A percentile compares a stretch with the other conserved stretches of the same genome.
These are phyloP conservation scores for Elaeis oleifera DNA, from an alignment of 202 grass and related monocot species.

Conservation along the genomic window DNA sequence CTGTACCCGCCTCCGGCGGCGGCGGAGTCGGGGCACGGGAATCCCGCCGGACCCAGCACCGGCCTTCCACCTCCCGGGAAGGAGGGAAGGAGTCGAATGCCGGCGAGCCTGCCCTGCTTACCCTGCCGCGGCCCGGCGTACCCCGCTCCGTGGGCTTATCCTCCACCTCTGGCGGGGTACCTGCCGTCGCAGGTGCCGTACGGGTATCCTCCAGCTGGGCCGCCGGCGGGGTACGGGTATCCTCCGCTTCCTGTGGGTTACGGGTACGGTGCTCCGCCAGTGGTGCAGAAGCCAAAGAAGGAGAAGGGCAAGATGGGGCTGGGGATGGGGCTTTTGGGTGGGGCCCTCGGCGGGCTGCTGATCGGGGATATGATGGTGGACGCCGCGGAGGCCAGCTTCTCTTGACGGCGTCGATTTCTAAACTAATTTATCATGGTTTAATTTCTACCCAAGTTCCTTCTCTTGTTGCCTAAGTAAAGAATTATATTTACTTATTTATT, in stretches of 20 bases:
- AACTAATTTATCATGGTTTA: neutral
- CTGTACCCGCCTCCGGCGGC: too few relatives aligned
- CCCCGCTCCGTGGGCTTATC: neutral
- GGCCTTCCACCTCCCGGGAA: too few relatives aligned
- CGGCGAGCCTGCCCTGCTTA: conserved; percentile 20
- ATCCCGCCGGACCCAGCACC: too few relatives aligned
- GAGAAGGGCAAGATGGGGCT: conserved; percentile 40
- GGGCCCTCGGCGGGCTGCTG: conserved; percentile 60
- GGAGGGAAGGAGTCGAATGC: neutral
- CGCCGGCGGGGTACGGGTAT: conserved; percentile 27
- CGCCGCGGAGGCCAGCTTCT: conserved; percentile 33
- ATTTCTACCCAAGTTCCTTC: too few relatives aligned
- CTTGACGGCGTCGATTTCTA: conserved; percentile 31
- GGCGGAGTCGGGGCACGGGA: too few relatives aligned
- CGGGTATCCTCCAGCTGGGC: neutral
- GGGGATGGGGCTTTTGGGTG: conserved; percentile 48
- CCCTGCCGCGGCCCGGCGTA: conserved; percentile 16
- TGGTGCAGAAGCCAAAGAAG: conserved; percentile 4
- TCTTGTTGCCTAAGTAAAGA: too few relatives aligned
- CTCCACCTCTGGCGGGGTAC: conserved; percentile 8
- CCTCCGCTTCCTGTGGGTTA: conserved; percentile 19
- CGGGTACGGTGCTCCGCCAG: conserved; percentile 16
- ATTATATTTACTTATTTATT: too few relatives aligned
- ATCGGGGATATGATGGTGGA: conserved; percentile 52
- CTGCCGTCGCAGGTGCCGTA: neutral